Conservation (phyloP, 106 monocot genomes). For the Dendrobium nobile region DNA sequence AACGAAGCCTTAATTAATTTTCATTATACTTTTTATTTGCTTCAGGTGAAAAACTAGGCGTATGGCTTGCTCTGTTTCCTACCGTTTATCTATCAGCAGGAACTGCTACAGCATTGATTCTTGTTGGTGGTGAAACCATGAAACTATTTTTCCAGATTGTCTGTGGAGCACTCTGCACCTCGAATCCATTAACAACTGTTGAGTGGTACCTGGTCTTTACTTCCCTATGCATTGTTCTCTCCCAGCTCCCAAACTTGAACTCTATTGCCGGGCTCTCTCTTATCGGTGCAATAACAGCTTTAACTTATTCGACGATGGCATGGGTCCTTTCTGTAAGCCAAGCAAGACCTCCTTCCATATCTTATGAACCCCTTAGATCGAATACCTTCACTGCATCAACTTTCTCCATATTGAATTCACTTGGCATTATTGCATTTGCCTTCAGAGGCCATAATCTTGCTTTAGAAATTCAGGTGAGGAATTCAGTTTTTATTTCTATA, state of each 20-base stretch:
- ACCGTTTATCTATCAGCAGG: slow-evolving; percentile 93
- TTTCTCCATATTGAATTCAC: slow-evolving; percentile 70
- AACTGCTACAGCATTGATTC: slow-evolving; percentile 87
- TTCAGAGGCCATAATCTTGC: slow-evolving; percentile 97
- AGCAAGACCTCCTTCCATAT: slow-evolving; percentile 49
- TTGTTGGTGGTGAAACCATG: slow-evolving; percentile 94
- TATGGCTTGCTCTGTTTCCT: slow-evolving; percentile 86
- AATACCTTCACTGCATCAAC: slow-evolving; percentile 30
- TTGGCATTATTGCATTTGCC: slow-evolving; percentile 93
- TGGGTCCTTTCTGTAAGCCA: slow-evolving; percentile 96
- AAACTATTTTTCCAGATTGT: slow-evolving; percentile 94
- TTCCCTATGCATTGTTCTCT: slow-evolving; percentile 76
- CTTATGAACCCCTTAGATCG: slow-evolving; percentile 54
- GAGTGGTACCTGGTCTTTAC: slow-evolving; percentile 98
- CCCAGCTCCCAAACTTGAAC: slow-evolving; percentile 97
- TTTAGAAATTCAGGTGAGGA: slow-evolving; percentile 85
- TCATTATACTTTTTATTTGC: not conserved
- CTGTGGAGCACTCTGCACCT: slow-evolving; percentile 66
- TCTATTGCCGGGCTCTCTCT: slow-evolving; percentile 95
- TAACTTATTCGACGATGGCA: slow-evolving; percentile 69
- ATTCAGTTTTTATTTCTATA: not conserved
- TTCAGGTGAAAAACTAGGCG: slow-evolving; percentile 81
- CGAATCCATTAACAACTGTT: slow-evolving; percentile 77
- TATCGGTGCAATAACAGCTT: slow-evolving; percentile 82
- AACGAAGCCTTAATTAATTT: not conserved